Conservation (phyloP, 2,329 filamentous ascomycete species). For the Aspergillus fijiensis region DNA sequence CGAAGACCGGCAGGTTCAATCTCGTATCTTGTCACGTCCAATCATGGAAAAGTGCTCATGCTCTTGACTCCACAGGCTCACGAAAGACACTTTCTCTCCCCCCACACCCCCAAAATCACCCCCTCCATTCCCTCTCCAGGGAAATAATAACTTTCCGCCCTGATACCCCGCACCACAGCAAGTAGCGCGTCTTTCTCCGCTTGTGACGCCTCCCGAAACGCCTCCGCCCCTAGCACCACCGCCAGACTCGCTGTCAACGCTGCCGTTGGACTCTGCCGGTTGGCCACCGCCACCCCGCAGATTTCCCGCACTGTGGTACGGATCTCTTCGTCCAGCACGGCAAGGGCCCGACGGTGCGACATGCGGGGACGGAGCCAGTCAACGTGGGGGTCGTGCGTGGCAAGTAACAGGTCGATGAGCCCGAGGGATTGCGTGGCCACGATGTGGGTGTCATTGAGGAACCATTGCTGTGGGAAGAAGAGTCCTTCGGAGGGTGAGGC, state of each 20-base stretch:
- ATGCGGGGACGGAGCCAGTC: conserved; percentile 49
- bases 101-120: background rate
- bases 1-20: too few relatives aligned
- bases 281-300: conserved; percentile 23
- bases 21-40: background rate
- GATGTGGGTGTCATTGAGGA: background rate
- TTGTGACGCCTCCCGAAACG: background rate
- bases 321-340: conserved; percentile 28
- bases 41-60: background rate
- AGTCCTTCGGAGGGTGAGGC: background rate
- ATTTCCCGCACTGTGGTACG: conserved; percentile 17
- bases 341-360: background rate
- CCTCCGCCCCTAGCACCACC: background rate
- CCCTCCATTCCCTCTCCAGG: background rate
- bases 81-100: background rate
- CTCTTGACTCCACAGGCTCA: background rate
- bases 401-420: background rate
- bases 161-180: background rate
- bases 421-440: background rate
- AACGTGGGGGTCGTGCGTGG: conserved; percentile 31
- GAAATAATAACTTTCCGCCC: background rate
- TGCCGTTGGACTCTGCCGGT: conserved; percentile 19
- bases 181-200: background rate
- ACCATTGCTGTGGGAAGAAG: background rate
- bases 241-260: conserved; percentile 10